These are phyloP conservation scores for Nymphaea thermarum DNA, from an alignment of 164 flowering plant species.

Conservation along the genomic window DNA sequence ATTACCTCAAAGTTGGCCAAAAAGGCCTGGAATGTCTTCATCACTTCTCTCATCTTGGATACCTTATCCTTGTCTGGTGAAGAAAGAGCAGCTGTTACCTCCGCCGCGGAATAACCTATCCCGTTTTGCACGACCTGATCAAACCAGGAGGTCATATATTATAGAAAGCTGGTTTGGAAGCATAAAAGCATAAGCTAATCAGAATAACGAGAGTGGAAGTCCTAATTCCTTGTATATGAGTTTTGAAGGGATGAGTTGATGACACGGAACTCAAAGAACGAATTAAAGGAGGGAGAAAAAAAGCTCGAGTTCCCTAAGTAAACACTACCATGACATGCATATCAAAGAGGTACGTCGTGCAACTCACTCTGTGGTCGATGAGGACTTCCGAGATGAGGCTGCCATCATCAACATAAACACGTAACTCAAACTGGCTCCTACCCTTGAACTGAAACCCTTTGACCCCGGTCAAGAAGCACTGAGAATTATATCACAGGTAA, in stretches of 20 bases:
- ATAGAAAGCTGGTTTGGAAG: background rate
- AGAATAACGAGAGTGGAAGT: background rate
- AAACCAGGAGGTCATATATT: background rate
- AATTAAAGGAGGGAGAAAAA: no score
- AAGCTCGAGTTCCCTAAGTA: no score
- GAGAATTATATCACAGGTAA: constrained; percentile 11
- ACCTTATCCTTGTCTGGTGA: constrained; percentile 37
- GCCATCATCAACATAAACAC: constrained; percentile 82
- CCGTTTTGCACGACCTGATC: constrained; percentile 56
- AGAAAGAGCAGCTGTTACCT: constrained; percentile 60
- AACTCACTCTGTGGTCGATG: constrained; percentile 70
- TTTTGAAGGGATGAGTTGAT: no score
- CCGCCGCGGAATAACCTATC: constrained; percentile 62
- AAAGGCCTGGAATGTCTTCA: constrained; percentile 53
- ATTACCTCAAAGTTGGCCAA: constrained; percentile 75
- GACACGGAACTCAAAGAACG: no score
- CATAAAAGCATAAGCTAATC: background rate
- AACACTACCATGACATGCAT: no score
- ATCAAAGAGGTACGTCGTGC: background rate
- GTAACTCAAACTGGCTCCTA: constrained; percentile 52
- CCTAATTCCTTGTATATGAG: no score
- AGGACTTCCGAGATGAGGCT: constrained; percentile 82
- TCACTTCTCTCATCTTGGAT: constrained; percentile 44
- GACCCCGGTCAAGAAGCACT: constrained; percentile 90
- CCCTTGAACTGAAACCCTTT: constrained; percentile 61